Percentiles rank a stretch among this genome's conserved stretches.
These are phyloP conservation scores for Spirogloea muscicola DNA, from an alignment of 139 green algal genomes.

Conservation along the genomic window DNA sequence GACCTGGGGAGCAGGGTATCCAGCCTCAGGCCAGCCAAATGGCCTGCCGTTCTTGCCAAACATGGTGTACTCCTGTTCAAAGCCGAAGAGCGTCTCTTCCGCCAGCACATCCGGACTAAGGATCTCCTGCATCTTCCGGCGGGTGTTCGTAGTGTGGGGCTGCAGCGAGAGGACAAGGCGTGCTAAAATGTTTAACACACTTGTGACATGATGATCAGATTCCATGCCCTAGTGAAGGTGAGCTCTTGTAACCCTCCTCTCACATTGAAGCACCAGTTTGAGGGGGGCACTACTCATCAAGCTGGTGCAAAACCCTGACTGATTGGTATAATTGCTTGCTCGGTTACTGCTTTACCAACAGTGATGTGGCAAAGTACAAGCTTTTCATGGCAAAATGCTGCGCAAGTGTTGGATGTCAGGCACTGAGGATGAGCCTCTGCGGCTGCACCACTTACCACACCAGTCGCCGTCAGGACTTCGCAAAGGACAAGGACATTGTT, in stretches of 20 bases:
- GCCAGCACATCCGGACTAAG: constrained; percentile 65
- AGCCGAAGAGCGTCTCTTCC: constrained; percentile 75
- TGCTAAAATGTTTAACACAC: constrained; percentile 54
- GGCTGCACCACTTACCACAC: no score
- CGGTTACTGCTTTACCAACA: no score
- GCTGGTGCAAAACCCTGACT: no score
- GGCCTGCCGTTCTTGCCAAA: constrained; percentile 91
- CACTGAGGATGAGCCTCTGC: no score
- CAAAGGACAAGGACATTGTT: constrained; percentile 87
- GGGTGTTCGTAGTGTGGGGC: constrained; percentile 82
- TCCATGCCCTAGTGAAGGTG: no score
- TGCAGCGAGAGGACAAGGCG: constrained; percentile 65
- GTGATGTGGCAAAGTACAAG: no score
- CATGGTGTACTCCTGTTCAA: constrained; percentile 98
- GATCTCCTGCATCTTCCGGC: constrained; percentile 68
- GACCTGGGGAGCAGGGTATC: constrained; percentile 82
- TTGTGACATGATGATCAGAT: background rate
- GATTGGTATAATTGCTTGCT: no score
- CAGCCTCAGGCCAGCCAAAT: constrained; percentile 68
- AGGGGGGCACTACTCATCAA: no score
- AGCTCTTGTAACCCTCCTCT: no score
- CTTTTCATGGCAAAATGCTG: no score
- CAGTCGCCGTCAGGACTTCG: constrained; percentile 64
- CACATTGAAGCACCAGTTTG: no score
- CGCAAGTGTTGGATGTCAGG: no score